Evolutionary conservation across 1,284 basidiomycete species (phyloP).

Genomic region (Ganoderma sp.): DNA sequence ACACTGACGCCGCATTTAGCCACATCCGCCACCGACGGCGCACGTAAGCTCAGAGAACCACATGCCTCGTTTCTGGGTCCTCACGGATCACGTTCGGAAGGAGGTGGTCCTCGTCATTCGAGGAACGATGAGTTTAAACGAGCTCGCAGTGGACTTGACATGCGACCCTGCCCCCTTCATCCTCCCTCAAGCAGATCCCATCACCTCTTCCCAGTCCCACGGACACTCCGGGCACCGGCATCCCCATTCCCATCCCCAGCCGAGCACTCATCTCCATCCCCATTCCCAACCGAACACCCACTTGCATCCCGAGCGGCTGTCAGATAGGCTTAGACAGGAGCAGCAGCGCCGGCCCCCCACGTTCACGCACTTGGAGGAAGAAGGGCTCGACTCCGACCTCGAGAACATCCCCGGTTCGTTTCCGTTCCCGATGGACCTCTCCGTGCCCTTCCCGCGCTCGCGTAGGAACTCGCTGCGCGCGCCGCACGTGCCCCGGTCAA

Average conservation of each 20-base stretch:
- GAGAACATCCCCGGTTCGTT: slow-evolving; percentile 42
- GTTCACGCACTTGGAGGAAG: slow-evolving; percentile 13
- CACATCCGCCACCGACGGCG: slow-evolving; percentile 40
- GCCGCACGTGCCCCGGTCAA: slow-evolving; percentile 11
- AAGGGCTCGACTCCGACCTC: slow-evolving; percentile 36
- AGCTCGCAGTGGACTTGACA: slow-evolving; percentile 82
- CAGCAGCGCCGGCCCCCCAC: slow-evolving; percentile 33
- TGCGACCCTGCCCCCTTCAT: slow-evolving; percentile 74
- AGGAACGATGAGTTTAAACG: slow-evolving; percentile 84
- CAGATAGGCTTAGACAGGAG: not conserved
- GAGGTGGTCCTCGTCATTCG: slow-evolving; percentile 79
- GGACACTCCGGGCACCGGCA: not conserved
- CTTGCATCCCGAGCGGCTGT: not conserved
- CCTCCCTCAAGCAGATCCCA: slow-evolving; percentile 39
- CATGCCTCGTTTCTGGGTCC: slow-evolving; percentile 83
- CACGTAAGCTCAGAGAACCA: slow-evolving; percentile 70
- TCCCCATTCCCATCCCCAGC: slow-evolving; percentile 5
- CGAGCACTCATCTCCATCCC: not conserved
- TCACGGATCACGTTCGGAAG: slow-evolving; percentile 72
- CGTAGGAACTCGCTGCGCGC: slow-evolving; percentile 19
- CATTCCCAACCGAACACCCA: slow-evolving; percentile 12
- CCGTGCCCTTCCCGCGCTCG: slow-evolving; percentile 32
- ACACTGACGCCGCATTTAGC: not conserved
- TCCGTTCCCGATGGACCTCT: slow-evolving; percentile 40
- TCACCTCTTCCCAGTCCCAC: slow-evolving; percentile 13